phyloP scores from a whole-genome alignment of 2,329 filamentous ascomycete genomes.

The Zasmidium citrigriseum region DNA sequence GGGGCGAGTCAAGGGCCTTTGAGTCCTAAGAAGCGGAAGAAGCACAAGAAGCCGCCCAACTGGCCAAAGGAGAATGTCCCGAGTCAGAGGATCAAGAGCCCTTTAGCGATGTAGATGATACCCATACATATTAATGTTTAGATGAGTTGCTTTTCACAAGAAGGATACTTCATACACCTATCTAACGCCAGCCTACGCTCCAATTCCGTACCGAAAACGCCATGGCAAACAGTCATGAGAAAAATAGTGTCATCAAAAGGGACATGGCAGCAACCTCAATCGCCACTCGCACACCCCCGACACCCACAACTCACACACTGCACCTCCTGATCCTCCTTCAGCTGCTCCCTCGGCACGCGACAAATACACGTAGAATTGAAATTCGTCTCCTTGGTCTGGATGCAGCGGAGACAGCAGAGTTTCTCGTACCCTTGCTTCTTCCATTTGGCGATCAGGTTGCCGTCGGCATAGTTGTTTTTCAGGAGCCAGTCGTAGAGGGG shows the following conservation, averaged over 20 bases:
- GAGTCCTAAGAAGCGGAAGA: constrained; percentile 16
- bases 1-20: not conserved
- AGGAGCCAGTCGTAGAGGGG: constrained; percentile 92
- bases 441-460: constrained; percentile 97
- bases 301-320: constrained; percentile 97
- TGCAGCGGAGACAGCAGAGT: constrained; percentile 92
- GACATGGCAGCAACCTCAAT: constrained; percentile 50
- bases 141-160: not conserved
- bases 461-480: constrained; percentile 95
- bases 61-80: constrained; percentile 6
- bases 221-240: not conserved
- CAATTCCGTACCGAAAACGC: not conserved
- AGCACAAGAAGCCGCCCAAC: constrained; percentile 15
- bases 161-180: not conserved
- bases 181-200: not conserved
- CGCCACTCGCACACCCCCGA: constrained; percentile 82
- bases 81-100: constrained; percentile 17
- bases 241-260: not conserved
- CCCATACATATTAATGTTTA: not conserved
- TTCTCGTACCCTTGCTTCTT: constrained; percentile 99
- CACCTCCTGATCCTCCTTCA: constrained; percentile 88
- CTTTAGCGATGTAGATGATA: constrained; percentile 18
- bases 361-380: constrained; percentile 98
- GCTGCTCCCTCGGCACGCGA: constrained; percentile 81
- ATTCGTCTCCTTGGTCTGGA: constrained; percentile 99